Evolutionary conservation across 257 asterid species (phyloP).

Genomic region (Scutellaria baicalensis): DNA sequence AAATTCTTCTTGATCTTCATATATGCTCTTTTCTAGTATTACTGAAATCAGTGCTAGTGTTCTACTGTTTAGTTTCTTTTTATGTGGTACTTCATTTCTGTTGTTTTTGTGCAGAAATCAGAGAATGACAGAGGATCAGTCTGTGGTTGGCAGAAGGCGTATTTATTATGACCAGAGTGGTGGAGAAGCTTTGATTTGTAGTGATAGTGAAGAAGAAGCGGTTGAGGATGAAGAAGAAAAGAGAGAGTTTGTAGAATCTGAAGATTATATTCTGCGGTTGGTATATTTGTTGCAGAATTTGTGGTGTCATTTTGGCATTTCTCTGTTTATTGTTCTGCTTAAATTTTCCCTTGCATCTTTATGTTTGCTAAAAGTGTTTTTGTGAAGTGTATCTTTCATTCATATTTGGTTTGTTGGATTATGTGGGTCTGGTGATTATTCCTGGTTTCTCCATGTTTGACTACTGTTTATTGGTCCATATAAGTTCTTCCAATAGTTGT

Average conservation of each 20-base stretch:
- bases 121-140: constrained; percentile 94
- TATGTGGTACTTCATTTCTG: constrained; percentile 1
- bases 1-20: background rate
- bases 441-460: background rate
- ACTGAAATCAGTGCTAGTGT: background rate
- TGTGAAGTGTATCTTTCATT: background rate
- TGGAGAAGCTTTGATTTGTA: constrained; percentile 94
- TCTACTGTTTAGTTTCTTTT: background rate
- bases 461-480: background rate
- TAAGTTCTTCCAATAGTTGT: background rate
- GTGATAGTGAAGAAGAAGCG: constrained; percentile 94
- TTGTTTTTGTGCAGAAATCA: constrained; percentile 56
- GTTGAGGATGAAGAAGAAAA: constrained; percentile 75
- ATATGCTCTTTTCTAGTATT: constrained; percentile 5
- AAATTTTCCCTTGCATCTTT: background rate
- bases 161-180: constrained; percentile 88
- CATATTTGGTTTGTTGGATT: background rate
- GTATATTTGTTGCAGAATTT: constrained; percentile 29
- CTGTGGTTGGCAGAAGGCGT: constrained; percentile 94
- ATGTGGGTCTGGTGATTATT: background rate
- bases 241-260: constrained; percentile 75
- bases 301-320: constrained; percentile 5
- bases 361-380: background rate
- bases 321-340: background rate
- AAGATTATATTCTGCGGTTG: constrained; percentile 88